Conservation (phyloP, 129 eudicot species). For the Saussurea involucrata region DNA sequence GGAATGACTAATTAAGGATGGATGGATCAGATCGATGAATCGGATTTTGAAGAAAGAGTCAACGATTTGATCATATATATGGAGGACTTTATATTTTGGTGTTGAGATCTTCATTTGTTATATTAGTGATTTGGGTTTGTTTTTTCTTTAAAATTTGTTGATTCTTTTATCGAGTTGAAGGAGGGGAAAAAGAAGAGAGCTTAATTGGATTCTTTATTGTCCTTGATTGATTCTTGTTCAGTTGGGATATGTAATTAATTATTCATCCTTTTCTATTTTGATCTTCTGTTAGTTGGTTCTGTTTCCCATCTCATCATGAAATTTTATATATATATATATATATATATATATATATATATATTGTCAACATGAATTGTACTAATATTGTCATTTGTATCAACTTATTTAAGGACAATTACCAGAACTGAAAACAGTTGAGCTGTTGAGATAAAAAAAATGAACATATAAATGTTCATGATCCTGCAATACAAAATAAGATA, state of each 20-base stretch:
- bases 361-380: neutral
- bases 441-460: neutral
- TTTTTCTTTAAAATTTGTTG: constrained; percentile 1
- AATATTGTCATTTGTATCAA: neutral
- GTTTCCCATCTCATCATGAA: neutral
- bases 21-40: constrained; percentile 23
- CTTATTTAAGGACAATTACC: neutral
- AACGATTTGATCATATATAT: constrained; percentile 26
- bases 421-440: neutral
- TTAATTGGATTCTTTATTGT: too few species aligned
- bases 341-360: too few species aligned
- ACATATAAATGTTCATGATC: too few species aligned
- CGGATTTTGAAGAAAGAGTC: constrained; percentile 12
- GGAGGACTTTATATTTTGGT: constrained; percentile 23
- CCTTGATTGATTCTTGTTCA: neutral
- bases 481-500: neutral
- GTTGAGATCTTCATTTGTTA: constrained; percentile 21
- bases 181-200: neutral
- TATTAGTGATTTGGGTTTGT: neutral
- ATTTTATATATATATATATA: too few species aligned
- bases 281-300: neutral
- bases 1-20: constrained; percentile 1
- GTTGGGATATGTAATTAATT: neutral
- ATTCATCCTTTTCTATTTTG: neutral
- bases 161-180: constrained; percentile 15